Evolutionary conservation across 2,329 filamentous ascomycete species (phyloP), one percentile per base, ranked within the genome.

Genomic region (Aspergillus unguis): DNA sequence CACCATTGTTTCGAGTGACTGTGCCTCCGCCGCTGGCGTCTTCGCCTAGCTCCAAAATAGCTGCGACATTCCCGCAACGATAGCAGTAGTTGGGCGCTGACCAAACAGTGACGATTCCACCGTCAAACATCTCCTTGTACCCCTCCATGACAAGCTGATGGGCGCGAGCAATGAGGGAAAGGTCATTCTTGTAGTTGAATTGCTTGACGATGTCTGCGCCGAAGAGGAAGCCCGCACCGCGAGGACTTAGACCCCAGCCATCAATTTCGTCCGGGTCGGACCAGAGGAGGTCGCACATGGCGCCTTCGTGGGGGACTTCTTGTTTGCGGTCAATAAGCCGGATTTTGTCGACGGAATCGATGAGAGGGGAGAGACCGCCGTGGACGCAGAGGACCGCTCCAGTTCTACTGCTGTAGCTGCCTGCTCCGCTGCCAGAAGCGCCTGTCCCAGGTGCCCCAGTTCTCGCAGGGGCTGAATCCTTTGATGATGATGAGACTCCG

Each of bases 111-210:
- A 97, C 94, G 58, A 99, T 96, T 44, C 86, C 90, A 10, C 85
- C 87, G 68, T 96, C 90, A 66, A 97, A 99, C 92, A 97, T 97
- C 71, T 97, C 94, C 75, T 97, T 97, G 73, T 96, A 99, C 0
- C 94, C 94, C 71, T 99, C 94, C 94, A 97, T 99, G 59, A 99
- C 94, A 25, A 99, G 84, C 71, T 99, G 94, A 69, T 99, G 94
- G 1, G 94, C 94, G 50, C 94, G 85, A 17, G 92, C 94, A 59
- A 99, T 94, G 48, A 99, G 80, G 25, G 87, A 90, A 28, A 99
- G 81, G 66, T 96, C 90, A 70, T 99, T 99, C 53, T 85, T 84
- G 72, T 96, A 87, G 74, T 97, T 99, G 77, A 99, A 99, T 59
- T 86, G 85, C 65, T 94, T 95, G 65, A 97, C 92, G 53, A 97